These are phyloP conservation scores for Apiospora kogelbergensis DNA, from an alignment of 2,329 filamentous ascomycete genomes.

Conservation along the genomic window DNA sequence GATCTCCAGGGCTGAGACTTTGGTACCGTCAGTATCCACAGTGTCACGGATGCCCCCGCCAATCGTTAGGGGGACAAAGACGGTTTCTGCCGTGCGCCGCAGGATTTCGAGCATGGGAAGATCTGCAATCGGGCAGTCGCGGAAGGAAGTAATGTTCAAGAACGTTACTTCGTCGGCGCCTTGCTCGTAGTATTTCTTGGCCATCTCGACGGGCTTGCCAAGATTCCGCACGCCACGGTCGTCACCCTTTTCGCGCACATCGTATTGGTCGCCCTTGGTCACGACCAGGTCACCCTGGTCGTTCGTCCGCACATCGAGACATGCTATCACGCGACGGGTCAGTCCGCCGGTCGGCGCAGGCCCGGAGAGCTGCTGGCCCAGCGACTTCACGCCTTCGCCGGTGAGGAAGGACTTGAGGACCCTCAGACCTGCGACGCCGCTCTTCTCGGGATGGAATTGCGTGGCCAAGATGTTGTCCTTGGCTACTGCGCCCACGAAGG, in stretches of 20 bases:
- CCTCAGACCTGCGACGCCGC: slow-evolving; percentile 81
- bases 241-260: slow-evolving; percentile 83
- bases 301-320: slow-evolving; percentile 92
- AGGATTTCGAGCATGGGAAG: slow-evolving; percentile 95
- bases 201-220: slow-evolving; percentile 95
- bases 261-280: slow-evolving; percentile 98
- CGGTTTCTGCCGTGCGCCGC: slow-evolving; percentile 79
- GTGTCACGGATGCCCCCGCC: slow-evolving; percentile 95
- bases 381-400: slow-evolving; percentile 58
- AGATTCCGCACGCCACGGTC: slow-evolving; percentile 79
- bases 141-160: slow-evolving; percentile 97
- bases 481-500: slow-evolving; percentile 88
- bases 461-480: slow-evolving; percentile 85
- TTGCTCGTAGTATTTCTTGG: slow-evolving; percentile 90
- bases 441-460: slow-evolving; percentile 98
- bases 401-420: slow-evolving; percentile 84
- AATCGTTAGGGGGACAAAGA: slow-evolving; percentile 94
- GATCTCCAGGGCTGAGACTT: slow-evolving; percentile 86
- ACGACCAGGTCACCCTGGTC: slow-evolving; percentile 94
- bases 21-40: slow-evolving; percentile 81
- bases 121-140: slow-evolving; percentile 89
- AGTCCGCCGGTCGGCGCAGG: slow-evolving; percentile 60
- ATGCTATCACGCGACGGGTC: slow-evolving; percentile 92
- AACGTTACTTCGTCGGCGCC: slow-evolving; percentile 97
- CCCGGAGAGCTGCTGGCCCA: slow-evolving; percentile 38